Base-by-base conservation (phyloP, 805 yeast species). In the Metschnikowia shivogae region DNA sequence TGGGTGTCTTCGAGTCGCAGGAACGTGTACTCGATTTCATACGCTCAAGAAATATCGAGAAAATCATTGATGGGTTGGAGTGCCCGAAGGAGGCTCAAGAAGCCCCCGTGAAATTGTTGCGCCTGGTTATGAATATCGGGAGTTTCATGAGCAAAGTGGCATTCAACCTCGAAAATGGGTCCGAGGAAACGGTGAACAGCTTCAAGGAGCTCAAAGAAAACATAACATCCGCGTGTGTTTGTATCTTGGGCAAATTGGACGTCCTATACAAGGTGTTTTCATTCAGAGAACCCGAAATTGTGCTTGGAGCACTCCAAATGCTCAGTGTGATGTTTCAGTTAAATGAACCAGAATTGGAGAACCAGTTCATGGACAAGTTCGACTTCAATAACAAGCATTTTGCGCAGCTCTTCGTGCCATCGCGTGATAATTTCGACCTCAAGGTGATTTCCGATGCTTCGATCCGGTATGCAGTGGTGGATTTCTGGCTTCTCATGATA, bases 351-450 rank as follows among this genome's bases (percentile, higher is more conserved):
- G 26, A 22, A 22, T 2, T 22, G 8, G 26, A 22, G 3, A 22
- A 7, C 8, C 26, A 22, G 6, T 76, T 90, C 14, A 58, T 82
- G 29, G 78, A 82, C 12, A 62, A 71, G 36, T 86, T 90, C 58
- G 97, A 90, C 63, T 72, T 88, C 43, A 68, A 81, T 3, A 63
- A 83, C 27, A 72, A 82, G 17, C 72, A 74, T 5, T 65, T 89
- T 24, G 82, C 88, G 1, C 84, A 80, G 30, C 54, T 63, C 86
- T 9, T 63, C 30, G 64, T 73, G 2, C 86, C 87, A 1, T 61
- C 77, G 0, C 68, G 68, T 52, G 56, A 65, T 10, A 85, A 53
- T 33, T 44, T 74, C 8, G 64, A 73, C 4, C 66, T 68, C 62
- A 67, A 32, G 61, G 64, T 30, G 39, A 39, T 44, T 20, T 67